Conservation (phyloP, 169 alveolate genomes). For the Plasmodium coatneyi region DNA sequence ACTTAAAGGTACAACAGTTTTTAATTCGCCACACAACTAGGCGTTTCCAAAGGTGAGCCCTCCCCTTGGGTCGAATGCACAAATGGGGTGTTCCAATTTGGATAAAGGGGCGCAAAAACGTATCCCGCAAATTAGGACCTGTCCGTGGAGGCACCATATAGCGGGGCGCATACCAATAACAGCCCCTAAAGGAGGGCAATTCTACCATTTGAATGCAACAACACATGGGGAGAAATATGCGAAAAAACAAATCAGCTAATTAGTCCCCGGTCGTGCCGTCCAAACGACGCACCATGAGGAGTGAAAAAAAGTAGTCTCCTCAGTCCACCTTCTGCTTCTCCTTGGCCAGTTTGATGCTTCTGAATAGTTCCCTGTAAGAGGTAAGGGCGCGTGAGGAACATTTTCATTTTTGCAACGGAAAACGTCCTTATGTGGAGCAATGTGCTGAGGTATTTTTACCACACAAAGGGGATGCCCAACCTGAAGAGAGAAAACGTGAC, state of each 20-base stretch:
- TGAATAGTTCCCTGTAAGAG: not conserved
- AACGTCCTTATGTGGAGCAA: not conserved
- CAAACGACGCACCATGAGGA: not conserved
- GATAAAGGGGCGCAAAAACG: not conserved
- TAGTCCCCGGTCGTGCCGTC: not conserved
- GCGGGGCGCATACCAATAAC: too few relatives aligned
- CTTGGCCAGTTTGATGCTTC: not conserved
- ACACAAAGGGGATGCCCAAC: not conserved
- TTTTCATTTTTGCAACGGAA: not conserved
- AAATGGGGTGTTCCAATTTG: not conserved
- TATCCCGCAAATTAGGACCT: too few relatives aligned
- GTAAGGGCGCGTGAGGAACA: not conserved
- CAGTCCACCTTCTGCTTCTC: not conserved
- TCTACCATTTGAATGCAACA: not conserved
- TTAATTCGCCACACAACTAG: not conserved
- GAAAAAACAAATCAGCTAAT: not conserved
- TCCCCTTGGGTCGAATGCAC: not conserved
- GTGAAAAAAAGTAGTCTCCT: not conserved
- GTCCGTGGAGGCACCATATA: not conserved
- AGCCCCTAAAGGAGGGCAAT: not conserved
- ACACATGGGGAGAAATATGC: not conserved
- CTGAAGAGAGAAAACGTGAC: constrained; percentile 25
- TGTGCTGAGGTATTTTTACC: too few relatives aligned
- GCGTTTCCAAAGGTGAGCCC: not conserved
- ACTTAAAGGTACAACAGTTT: not conserved